Base-by-base conservation (phyloP, 768 basidiomycete genomes). In the Lactifluus subvellereus region DNA sequence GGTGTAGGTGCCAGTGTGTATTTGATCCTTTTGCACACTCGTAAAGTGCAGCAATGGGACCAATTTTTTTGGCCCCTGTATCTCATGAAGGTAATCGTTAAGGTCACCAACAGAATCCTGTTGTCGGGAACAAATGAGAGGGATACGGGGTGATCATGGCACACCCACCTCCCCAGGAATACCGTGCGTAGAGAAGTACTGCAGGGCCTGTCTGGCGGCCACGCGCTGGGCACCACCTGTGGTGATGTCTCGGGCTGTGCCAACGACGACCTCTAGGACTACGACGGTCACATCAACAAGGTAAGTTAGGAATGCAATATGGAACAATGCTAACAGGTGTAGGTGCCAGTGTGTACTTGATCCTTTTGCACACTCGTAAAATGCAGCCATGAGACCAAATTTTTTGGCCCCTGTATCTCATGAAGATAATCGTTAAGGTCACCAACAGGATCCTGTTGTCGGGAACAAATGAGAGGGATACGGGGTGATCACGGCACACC, bases 371-470 rank as follows among this genome's bases (percentile, higher is more conserved):
- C 5, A 11, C 1, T 54, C 4, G 14, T n/a, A 20, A 49, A 59
- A 1, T 0, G 27, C 48, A 63, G 22, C 11, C 40, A 0, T 4
- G 22, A 2, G 22, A 22, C 22, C 2, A 22, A 22, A 1, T 22
- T 22, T 22, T 22, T 22, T 22, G 22, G 33, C 9, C 13, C 13
- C 10, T 18, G 33, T 0, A 40, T 3, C 22, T 13, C 45, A 20
- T 55, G 57, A 27, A 63, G 53, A n/a, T 14, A 54, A 6, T 59
- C 54, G 52, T 56, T 59, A 14, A 63, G 52, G 0, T 58, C 57
- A 6, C 35, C 51, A 16, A 59, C 30, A n/a, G 45, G 45, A 10
- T 63, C 62, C 59, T n/a, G 0, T 4, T 2, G 48, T 63, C 52
- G 59, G 52, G 48, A 32, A 49, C 16, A 18, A 11, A 45, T 11